Evolutionary conservation across 495 filamentous ascomycete genomes (phyloP), one percentile per base, ranked within the genome.

Genomic region (Penicillium cinerascens): DNA sequence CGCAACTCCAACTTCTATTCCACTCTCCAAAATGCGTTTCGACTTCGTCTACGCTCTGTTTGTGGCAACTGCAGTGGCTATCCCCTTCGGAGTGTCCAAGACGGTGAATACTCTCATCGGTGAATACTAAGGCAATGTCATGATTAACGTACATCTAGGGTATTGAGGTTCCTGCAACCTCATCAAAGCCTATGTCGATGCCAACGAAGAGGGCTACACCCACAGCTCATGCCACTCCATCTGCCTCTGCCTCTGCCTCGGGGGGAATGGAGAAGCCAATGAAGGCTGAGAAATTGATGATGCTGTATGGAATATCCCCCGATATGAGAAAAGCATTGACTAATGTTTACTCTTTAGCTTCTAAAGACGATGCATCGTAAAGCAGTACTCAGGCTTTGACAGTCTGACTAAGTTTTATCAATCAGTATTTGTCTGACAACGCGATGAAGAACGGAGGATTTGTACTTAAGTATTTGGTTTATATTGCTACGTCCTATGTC

Each of bases 151-250:
- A 23, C 16, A 46, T 27, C n/a, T 23, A 48, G 42, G 18, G 38
- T 18, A 37, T 47, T 10, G 35, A 56, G 18, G 44, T 46, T 8
- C 25, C 38, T 8, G 18, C 48, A 1, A 38, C 33, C 21, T 44
- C 53, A 11, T 29, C 54, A 9, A 43, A 39, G 44, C 45, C 49
- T 35, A 58, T 47, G 41, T 42, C 44, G 9, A 52, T 49, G 49
- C 44, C 57, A 7, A 56, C 47, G 45, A 60, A 56, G 46, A 42
- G 45, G 1, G 29, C 44, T 1, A 50, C 41, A 13, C n/a, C 45
- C 17, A 52, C 36, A 8, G n/a, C 49, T 16, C 13, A 35, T 7
- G 23, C 45, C 16, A 49, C 42, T 39, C 53, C 49, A 2, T 29
- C 56, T 10, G 21, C 42, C 40, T 49, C 48, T 15, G 49, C 49